Conservation (phyloP, 2,329 filamentous ascomycete species). For the Fusarium sp. region DNA sequence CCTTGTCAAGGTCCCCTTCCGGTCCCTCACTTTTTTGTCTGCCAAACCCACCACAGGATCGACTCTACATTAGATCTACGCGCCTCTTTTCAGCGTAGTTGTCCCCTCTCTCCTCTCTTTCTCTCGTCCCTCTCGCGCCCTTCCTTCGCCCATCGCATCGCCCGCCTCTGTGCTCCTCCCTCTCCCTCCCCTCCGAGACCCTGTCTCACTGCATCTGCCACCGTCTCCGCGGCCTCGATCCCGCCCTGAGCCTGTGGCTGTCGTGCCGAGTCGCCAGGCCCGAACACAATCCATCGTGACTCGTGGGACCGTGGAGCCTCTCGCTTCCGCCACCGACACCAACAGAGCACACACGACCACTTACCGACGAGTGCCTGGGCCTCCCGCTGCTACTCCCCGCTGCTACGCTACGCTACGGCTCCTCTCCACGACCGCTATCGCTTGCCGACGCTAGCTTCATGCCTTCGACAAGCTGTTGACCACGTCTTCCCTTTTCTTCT, state of each 20-base stretch:
- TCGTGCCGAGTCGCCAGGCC: conserved; percentile 14
- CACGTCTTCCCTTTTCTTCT: conserved; percentile 26
- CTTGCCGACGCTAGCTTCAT: conserved; percentile 44
- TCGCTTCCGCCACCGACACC: conserved; percentile 30
- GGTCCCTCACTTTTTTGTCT: conserved; percentile 8
- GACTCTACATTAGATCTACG: conserved; percentile 2
- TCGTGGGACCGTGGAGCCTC: conserved; percentile 15
- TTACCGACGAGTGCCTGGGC: conserved; percentile 15
- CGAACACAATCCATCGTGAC: conserved; percentile 13
- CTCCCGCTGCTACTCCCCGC: conserved; percentile 13
- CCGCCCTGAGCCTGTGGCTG: conserved; percentile 35
- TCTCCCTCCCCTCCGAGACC: conserved; percentile 26
- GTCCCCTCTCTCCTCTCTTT: conserved; percentile 1
- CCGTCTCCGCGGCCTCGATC: conserved; percentile 26
- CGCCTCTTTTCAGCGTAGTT: background rate
- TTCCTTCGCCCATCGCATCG: too few species aligned
- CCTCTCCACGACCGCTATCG: conserved; percentile 18
- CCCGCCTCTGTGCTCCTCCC: too few species aligned
- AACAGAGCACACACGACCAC: conserved; percentile 17
- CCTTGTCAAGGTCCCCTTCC: conserved; percentile 25
- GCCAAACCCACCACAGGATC: conserved; percentile 21
- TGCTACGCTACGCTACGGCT: conserved; percentile 26
- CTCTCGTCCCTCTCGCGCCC: background rate
- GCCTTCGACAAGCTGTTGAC: conserved; percentile 45
- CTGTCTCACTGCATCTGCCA: conserved; percentile 38